Base-by-base conservation (phyloP, 2,329 filamentous ascomycete species). In the Drechslerella coelobrocha region DNA sequence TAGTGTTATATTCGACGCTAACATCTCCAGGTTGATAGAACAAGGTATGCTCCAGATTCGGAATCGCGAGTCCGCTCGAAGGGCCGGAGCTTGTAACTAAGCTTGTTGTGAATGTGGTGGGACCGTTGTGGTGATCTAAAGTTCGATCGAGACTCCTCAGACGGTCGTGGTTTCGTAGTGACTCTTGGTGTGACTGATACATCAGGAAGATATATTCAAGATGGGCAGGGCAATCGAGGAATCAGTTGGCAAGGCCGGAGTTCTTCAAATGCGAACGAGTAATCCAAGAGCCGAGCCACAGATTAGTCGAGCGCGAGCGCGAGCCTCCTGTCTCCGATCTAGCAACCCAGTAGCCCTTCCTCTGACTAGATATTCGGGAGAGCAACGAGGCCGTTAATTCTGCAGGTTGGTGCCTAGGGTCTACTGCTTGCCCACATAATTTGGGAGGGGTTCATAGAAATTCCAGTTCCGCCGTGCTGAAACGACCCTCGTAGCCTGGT, bases 371-470 rank as follows among this genome's bases (percentile, higher is more conserved):
- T 43, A 37, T 57, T 62, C 57, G 57, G 41, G 24, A 27, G 34
- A 34, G 52, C 52, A 55, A 57, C 51, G 57, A 59, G 47, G 57
- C 65, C 57, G 19, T 45, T 4, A 17, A 45, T 61, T 69, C 65
- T 53, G 56, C 52, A 57, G 56, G 60, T 8, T 62, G 55, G 56
- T 69, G 61, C 61, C 55, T 66, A 60, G 52, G 55, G 56, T 45
- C 21, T 45, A 45, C 19, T 45, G 41, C 8, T 17, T 45, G 10
- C 19, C 41, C 60, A 55, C 57, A 51, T 69, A 61, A 55, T 61
- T 69, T 56, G 56, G 41, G 57, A 52, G 34, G 45, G 47, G 45
- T 52, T 34, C 21, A 23, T 7, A 19, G 14, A 2, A 62, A 59
- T 69, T 69, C 62, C 43, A 62, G 65, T 69, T 53, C 37, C 12